These are phyloP conservation scores for Amanita exitialis DNA, from an alignment of 768 basidiomycete genomes.

Conservation along the genomic window DNA sequence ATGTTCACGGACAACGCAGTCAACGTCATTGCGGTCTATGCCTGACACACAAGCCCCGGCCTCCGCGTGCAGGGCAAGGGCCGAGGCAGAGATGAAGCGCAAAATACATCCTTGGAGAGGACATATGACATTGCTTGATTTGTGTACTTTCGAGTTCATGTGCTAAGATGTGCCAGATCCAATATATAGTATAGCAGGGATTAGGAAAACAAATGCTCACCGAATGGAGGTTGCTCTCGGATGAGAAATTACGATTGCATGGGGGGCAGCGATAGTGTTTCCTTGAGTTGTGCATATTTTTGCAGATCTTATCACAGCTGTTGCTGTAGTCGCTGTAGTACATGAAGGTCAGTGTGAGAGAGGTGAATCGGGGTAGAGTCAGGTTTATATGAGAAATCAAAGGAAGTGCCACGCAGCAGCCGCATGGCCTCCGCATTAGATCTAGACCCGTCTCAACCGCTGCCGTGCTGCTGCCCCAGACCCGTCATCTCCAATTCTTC, in stretches of 20 bases:
- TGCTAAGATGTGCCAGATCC: constrained; percentile 23
- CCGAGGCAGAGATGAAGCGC: constrained; percentile 37
- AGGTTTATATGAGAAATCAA: too few relatives aligned
- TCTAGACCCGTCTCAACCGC: too few relatives aligned
- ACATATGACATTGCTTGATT: constrained; percentile 23
- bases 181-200: background rate
- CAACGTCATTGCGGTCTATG: constrained; percentile 27
- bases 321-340: constrained; percentile 32
- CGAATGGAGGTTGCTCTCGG: constrained; percentile 22
- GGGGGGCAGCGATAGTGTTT: constrained; percentile 39
- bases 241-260: constrained; percentile 36
- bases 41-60: constrained; percentile 46
- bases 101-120: constrained; percentile 31
- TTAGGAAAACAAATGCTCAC: constrained; percentile 5
- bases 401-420: too few relatives aligned
- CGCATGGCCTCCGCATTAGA: too few relatives aligned
- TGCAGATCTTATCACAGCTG: constrained; percentile 31
- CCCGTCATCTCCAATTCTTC: too few relatives aligned
- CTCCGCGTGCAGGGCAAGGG: constrained; percentile 58
- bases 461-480: too few relatives aligned
- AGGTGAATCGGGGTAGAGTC: too few relatives aligned
- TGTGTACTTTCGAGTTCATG: constrained; percentile 42
- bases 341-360: constrained; percentile 7
- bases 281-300: constrained; percentile 23
- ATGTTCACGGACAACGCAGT: constrained; percentile 27